Evolutionary conservation across 2,329 filamentous ascomycete genomes (phyloP).

Genomic region (Arthroderma sp.): DNA sequence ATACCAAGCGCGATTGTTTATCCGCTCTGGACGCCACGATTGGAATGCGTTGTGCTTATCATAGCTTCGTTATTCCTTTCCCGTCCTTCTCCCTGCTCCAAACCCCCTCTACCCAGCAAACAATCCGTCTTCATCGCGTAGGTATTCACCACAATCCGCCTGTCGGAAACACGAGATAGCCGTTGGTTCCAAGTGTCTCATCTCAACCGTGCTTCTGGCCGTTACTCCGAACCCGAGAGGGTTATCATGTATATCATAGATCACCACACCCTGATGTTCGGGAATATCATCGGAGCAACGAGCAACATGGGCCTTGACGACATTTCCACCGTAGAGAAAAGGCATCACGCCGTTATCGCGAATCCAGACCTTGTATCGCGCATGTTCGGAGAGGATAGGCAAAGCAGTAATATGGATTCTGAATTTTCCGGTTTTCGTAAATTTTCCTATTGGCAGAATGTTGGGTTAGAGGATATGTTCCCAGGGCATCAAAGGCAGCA

Average conservation of each 20-base stretch:
- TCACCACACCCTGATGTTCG: conserved; percentile 81
- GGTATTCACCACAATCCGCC: conserved; percentile 86
- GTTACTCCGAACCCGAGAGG: conserved; percentile 83
- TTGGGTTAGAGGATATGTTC: no score
- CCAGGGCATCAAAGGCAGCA: conserved; percentile 24
- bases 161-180: conserved; percentile 82
- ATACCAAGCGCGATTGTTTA: no score
- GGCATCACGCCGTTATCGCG: conserved; percentile 96
- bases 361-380: conserved; percentile 94
- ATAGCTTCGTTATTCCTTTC: no score
- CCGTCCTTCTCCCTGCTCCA: no score
- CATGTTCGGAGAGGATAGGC: conserved; percentile 77
- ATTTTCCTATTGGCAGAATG: conserved; percentile 34
- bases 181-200: conserved; percentile 74
- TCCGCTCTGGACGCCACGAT: no score
- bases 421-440: conserved; percentile 95
- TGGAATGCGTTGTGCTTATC: no score
- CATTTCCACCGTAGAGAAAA: conserved; percentile 85
- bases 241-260: conserved; percentile 84
- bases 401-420: conserved; percentile 79
- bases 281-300: conserved; percentile 84
- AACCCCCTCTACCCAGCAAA: no score
- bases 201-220: conserved; percentile 72
- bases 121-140: conserved; percentile 47
- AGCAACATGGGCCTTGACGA: conserved; percentile 70